Evolutionary conservation across 2,329 filamentous ascomycete genomes (phyloP).

Genomic region (Sphaerulina vaccinii): DNA sequence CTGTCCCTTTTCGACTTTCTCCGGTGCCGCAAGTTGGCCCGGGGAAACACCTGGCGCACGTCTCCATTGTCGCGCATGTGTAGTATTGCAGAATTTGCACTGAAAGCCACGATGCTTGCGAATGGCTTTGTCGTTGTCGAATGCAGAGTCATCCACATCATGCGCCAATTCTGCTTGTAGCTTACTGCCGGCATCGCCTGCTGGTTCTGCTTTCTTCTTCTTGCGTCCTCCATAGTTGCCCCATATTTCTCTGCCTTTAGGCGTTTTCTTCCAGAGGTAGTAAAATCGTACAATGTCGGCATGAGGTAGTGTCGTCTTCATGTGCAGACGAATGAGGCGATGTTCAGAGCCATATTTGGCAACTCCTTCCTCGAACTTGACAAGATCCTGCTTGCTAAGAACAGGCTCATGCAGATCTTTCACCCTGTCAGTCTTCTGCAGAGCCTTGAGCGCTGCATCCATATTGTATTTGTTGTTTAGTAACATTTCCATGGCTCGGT

Average conservation of each 20-base stretch:
- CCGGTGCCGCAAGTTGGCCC: conserved; percentile 65
- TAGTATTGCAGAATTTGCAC: conserved; percentile 88
- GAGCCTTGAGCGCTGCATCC: conserved; percentile 66
- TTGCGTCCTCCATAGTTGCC: conserved; percentile 83
- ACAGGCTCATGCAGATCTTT: conserved; percentile 81
- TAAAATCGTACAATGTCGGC: conserved; percentile 87
- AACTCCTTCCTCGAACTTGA: conserved; percentile 90
- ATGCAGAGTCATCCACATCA: conserved; percentile 90
- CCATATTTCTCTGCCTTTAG: conserved; percentile 83
- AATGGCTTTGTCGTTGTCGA: conserved; percentile 80
- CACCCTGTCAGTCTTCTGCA: conserved; percentile 66
- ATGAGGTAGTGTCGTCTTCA: conserved; percentile 71
- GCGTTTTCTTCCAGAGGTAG: conserved; percentile 97
- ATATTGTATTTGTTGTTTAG: conserved; percentile 70
- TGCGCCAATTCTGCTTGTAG: conserved; percentile 90
- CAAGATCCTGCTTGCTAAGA: conserved; percentile 72
- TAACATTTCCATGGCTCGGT: conserved; percentile 75
- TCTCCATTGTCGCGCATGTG: conserved; percentile 83
- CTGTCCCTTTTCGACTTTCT: conserved; percentile 63
- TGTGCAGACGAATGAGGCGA: conserved; percentile 75
- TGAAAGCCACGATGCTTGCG: conserved; percentile 79
- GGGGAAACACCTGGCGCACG: conserved; percentile 76
- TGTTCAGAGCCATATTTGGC: conserved; percentile 89
- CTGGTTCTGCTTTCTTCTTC: conserved; percentile 64
- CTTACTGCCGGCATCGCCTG: conserved; percentile 64